Percentiles rank a stretch among this genome's conserved stretches.
phyloP scores from a whole-genome alignment of 2,329 filamentous ascomycete genomes.

The Ceratocystis albifundus region DNA sequence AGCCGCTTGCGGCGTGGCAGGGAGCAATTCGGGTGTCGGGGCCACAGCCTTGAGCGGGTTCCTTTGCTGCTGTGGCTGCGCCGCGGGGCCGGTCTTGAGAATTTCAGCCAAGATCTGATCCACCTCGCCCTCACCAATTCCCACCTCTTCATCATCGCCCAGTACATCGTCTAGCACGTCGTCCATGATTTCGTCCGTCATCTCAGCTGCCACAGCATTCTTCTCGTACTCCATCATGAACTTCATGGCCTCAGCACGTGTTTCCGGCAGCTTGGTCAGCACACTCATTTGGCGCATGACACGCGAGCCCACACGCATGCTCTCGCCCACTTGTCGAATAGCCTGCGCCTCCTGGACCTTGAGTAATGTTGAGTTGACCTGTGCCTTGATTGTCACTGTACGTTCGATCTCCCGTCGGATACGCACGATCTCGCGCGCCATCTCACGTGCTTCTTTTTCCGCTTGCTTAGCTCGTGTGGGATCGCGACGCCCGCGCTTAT shows the following conservation, averaged over 20 bases:
- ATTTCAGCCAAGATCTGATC: conserved; percentile 90
- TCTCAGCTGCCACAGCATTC: conserved; percentile 95
- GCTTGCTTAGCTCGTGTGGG: conserved; percentile 70
- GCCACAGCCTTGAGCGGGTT: conserved; percentile 45
- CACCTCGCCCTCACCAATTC: conserved; percentile 63
- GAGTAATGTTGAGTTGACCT: conserved; percentile 88
- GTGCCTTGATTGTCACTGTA: conserved; percentile 76
- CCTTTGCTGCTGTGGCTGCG: conserved; percentile 38
- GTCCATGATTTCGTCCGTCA: conserved; percentile 80
- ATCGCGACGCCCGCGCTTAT: conserved; percentile 68
- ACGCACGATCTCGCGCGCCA: conserved; percentile 77
- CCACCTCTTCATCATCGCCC: conserved; percentile 37
- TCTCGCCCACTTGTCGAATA: conserved; percentile 89
- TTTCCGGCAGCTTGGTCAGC: conserved; percentile 68
- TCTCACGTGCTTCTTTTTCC: conserved; percentile 68
- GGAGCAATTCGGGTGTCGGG: conserved; percentile 42
- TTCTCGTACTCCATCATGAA: conserved; percentile 79
- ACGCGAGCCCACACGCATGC: conserved; percentile 70
- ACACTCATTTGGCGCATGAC: conserved; percentile 97
- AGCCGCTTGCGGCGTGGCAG: conserved; percentile 40
- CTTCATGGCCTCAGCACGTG: conserved; percentile 79
- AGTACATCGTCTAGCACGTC: conserved; percentile 58
- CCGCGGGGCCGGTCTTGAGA: conserved; percentile 60
- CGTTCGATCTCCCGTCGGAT: conserved; percentile 64
- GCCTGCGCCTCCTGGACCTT: conserved; percentile 96